Evolutionary conservation across 257 asterid species (phyloP).

Genomic region (Anisodus acutangulus): DNA sequence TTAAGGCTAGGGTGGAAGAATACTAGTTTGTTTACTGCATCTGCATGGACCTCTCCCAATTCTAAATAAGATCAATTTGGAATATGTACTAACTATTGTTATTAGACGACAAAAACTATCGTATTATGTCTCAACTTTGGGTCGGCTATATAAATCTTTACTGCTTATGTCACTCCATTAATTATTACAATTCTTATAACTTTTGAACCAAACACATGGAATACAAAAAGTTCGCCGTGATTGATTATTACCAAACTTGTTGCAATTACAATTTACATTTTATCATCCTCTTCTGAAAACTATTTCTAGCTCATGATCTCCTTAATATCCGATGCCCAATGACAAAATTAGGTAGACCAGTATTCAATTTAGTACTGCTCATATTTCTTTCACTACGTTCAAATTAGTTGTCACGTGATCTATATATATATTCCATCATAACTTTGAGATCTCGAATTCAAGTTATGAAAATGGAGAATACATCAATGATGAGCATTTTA

Average conservation of each 20-base stretch:
- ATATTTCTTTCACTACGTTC: not conserved
- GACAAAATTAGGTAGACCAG: not conserved
- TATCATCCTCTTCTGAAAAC: not conserved
- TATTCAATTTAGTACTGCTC: not conserved
- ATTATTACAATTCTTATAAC: not conserved
- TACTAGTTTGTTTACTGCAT: slow-evolving; percentile 73
- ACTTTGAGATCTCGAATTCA: not conserved
- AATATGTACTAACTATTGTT: not conserved
- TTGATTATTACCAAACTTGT: not conserved
- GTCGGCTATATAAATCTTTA: not conserved
- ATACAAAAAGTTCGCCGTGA: not conserved
- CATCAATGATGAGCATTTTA: not conserved
- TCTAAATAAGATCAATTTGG: slow-evolving; percentile 29
- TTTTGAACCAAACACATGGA: not conserved
- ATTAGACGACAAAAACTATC: not conserved
- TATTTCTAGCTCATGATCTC: slow-evolving; percentile 10
- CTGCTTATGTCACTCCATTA: not conserved
- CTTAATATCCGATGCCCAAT: not conserved
- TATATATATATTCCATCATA: not conserved
- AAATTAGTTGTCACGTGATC: not conserved
- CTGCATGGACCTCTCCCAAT: slow-evolving; percentile 74
- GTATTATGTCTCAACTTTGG: not conserved
- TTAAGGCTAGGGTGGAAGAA: slow-evolving; percentile 85
- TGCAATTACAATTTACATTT: not conserved
- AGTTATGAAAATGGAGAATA: not conserved